A percentile compares a stretch with the other conserved stretches of the same genome.
These are phyloP conservation scores for Mentha longifolia DNA, from an alignment of 257 asterid genomes.

Conservation along the genomic window DNA sequence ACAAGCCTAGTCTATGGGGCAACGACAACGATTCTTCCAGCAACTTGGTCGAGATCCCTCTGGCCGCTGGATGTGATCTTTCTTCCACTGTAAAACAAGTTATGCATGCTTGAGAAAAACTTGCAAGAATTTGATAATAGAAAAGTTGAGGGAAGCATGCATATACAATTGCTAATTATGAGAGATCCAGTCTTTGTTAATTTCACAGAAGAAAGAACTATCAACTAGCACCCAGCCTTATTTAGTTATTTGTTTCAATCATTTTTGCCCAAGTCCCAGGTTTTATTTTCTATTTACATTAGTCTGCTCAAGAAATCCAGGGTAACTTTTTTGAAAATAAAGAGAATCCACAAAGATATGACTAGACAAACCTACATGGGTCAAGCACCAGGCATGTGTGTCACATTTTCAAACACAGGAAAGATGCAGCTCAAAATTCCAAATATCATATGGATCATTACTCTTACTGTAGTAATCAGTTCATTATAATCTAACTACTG, in stretches of 20 bases:
- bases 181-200: background rate
- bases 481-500: background rate
- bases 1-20: constrained; percentile 49
- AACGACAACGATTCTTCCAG: constrained; percentile 67
- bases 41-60: constrained; percentile 91
- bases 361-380: too few relatives aligned
- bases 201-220: background rate
- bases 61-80: constrained; percentile 81
- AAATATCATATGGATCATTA: background rate
- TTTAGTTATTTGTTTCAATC: too few relatives aligned
- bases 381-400: too few relatives aligned
- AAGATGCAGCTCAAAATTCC: too few relatives aligned
- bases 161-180: background rate
- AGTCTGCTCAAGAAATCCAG: too few relatives aligned
- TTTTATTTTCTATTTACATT: too few relatives aligned
- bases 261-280: background rate
- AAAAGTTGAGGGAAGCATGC: background rate
- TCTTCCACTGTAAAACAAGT: constrained; percentile 62
- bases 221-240: background rate
- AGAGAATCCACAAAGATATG: too few relatives aligned
- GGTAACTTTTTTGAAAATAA: too few relatives aligned
- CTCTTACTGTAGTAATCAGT: background rate
- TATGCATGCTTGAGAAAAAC: background rate
- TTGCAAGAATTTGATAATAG: background rate
- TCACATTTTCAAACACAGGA: too few relatives aligned